phyloP scores from a whole-genome alignment of 148 eudicot genomes.

The Rheum nobile region DNA sequence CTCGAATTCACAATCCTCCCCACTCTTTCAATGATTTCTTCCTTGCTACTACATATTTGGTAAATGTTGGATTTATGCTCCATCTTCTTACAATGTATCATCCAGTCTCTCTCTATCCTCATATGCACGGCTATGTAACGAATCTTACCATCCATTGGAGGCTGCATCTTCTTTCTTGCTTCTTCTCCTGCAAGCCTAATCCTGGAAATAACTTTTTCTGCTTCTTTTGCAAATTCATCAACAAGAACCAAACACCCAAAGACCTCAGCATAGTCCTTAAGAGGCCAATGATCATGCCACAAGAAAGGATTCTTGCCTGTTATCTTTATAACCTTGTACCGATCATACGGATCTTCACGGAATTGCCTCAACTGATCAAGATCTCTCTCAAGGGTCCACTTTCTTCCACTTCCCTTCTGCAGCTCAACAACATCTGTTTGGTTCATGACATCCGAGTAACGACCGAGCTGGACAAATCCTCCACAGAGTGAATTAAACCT shows the following conservation, averaged over 20 bases:
- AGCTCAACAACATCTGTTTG: constrained; percentile 36
- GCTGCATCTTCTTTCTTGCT: constrained; percentile 4
- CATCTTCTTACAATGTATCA: constrained; percentile 86
- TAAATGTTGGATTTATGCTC: constrained; percentile 54
- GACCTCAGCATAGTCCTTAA: constrained; percentile 64
- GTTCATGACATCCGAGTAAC: constrained; percentile 44
- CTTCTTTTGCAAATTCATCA: constrained; percentile 64
- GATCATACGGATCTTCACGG: constrained; percentile 30
- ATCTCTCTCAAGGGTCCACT: constrained; percentile 80
- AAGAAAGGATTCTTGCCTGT: constrained; percentile 83
- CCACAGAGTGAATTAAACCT: constrained; percentile 59
- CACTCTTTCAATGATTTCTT: constrained; percentile 67
- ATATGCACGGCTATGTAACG: constrained; percentile 89
- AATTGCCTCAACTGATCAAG: constrained; percentile 59
- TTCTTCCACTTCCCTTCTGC: constrained; percentile 86
- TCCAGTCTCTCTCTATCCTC: constrained; percentile 97
- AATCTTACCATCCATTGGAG: constrained; percentile 3
- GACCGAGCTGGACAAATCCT: constrained; percentile 69
- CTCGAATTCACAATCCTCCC: constrained; percentile 46
- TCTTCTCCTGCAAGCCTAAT: constrained; percentile 46
- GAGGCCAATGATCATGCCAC: constrained; percentile 99
- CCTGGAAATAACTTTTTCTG: constrained; percentile 58
- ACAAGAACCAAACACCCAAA: constrained; percentile 80
- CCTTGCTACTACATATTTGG: constrained; percentile 84
- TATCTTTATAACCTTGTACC: constrained; percentile 43